phyloP scores from a whole-genome alignment of 1,284 basidiomycete genomes.

The Puccinia horiana region DNA sequence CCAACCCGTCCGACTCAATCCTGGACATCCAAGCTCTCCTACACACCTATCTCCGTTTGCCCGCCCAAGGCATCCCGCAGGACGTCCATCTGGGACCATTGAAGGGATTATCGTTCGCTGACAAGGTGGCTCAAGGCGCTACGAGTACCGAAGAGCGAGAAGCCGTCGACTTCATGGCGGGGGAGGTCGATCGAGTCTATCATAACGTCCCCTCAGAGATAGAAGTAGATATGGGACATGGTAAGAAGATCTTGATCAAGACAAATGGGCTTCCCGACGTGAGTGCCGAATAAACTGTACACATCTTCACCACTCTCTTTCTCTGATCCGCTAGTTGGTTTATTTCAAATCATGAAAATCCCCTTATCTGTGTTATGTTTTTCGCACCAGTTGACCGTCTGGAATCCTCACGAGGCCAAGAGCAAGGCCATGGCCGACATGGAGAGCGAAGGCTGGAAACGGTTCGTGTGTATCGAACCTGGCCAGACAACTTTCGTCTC shows the following conservation, averaged over 20 bases:
- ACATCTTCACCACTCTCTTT: not conserved
- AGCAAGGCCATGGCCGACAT: constrained; percentile 58
- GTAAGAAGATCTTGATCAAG: constrained; percentile 8
- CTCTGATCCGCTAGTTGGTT: not conserved
- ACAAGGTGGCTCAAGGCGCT: constrained; percentile 53
- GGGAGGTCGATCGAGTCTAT: constrained; percentile 56
- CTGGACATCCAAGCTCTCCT: constrained; percentile 60
- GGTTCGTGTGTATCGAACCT: constrained; percentile 60
- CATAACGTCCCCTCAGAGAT: constrained; percentile 14
- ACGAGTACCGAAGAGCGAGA: constrained; percentile 44
- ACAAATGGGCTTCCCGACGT: constrained; percentile 19
- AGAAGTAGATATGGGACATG: constrained; percentile 9
- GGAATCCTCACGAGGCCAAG: constrained; percentile 59
- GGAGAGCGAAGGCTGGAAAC: constrained; percentile 57
- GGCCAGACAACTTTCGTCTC: constrained; percentile 57
- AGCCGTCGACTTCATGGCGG: constrained; percentile 51
- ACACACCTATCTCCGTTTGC: constrained; percentile 59
- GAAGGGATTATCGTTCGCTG: constrained; percentile 53
- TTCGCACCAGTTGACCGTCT: constrained; percentile 52
- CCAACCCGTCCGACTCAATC: constrained; percentile 48
- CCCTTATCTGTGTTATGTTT: too few relatives aligned
- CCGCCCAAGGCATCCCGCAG: constrained; percentile 51
- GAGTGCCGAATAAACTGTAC: not conserved
- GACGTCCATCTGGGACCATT: constrained; percentile 52
- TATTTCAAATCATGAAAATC: too few relatives aligned